Base-by-base conservation (phyloP, 192 early-diverging fungal genomes). In the Coemansia sp. region DNA sequence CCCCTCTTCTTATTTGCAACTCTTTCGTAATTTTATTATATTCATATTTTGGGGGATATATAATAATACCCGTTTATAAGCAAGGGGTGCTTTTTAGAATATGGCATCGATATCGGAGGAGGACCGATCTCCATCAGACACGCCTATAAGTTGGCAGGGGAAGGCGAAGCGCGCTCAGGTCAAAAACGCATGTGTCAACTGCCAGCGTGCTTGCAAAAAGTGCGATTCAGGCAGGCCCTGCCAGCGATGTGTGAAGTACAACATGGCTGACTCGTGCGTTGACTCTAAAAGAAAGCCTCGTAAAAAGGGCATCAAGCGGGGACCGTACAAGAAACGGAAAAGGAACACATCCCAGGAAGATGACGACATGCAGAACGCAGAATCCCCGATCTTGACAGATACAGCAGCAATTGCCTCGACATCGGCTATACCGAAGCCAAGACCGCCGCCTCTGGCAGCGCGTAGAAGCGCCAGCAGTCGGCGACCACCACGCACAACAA, bases 151-250 rank as follows among this genome's bases (percentile, higher is more conserved):
- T 7, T 29, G 49, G 49, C 49, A 52, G 9, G 49, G 49, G 7
- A 52, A 52, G 49, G 23, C 49, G 36, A 92, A 91, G 65, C 85
- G 92, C 59, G 86, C 88, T 19, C 93, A 95, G 73, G 93, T 95
- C 53, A 95, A 95, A 65, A 95, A 93, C 70, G 93, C 93, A 8
- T 95, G 93, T 85, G 58, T 90, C 61, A 91, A 95, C 59, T 95
- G 93, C 65, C 90, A 92, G 79, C 90, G 89, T 61, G 88, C 92
- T 0, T 94, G 92, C 78, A 97, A 97, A 75, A 95, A 93, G 74
- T 95, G 95, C 70, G 94, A 92, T 64, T 87, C 92, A 50, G 88
- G 82, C 15, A 74, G 94, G 59, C 95, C 94, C 2, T 95, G 95
- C 74, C 75, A 81, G 69, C 89, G 94, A n/a, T 97, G 95, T 63